Conservation (phyloP, 768 basidiomycete genomes). For the Gloeostereum incarnatum region DNA sequence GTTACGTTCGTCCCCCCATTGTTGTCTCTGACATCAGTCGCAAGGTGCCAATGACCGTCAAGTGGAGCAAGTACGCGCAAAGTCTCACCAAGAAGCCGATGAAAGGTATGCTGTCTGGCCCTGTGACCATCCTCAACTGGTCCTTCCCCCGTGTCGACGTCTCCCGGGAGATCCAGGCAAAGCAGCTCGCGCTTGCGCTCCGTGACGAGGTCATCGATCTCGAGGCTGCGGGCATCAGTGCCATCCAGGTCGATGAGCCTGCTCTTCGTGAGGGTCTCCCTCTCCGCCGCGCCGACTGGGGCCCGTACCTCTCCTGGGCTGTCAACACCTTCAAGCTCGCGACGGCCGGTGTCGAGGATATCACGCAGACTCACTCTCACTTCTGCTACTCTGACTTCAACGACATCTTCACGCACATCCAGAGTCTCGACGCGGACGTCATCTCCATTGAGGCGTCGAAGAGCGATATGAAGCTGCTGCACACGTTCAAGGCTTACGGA, state of each 20-base stretch:
- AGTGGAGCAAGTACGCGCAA: constrained; percentile 96
- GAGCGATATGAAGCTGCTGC: constrained; percentile 95
- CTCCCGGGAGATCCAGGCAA: constrained; percentile 91
- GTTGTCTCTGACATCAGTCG: constrained; percentile 97
- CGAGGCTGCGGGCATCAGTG: constrained; percentile 91
- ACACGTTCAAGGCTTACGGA: constrained; percentile 89
- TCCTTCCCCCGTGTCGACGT: constrained; percentile 99
- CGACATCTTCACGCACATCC: constrained; percentile 97
- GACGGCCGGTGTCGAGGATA: constrained; percentile 90
- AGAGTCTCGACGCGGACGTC: constrained; percentile 95
- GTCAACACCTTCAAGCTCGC: constrained; percentile 98
- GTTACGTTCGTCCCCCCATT: constrained; percentile 97
- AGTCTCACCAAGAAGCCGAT: constrained; percentile 87
- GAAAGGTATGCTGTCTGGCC: constrained; percentile 99
- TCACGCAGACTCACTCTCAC: constrained; percentile 96
- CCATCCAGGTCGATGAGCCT: constrained; percentile 99
- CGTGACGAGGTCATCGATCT: constrained; percentile 98
- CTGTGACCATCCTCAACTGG: constrained; percentile 99
- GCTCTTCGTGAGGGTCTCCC: constrained; percentile 99
- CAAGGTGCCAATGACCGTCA: constrained; percentile 86
- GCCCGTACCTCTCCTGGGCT: constrained; percentile 93
- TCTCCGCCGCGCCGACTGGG: constrained; percentile 94
- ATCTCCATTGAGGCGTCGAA: constrained; percentile 99
- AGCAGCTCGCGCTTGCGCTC: constrained; percentile 95
- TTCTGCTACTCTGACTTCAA: constrained; percentile 99